Conservation (phyloP, 371 early-diverging fungal species). For the Lichtheimia ornata region DNA sequence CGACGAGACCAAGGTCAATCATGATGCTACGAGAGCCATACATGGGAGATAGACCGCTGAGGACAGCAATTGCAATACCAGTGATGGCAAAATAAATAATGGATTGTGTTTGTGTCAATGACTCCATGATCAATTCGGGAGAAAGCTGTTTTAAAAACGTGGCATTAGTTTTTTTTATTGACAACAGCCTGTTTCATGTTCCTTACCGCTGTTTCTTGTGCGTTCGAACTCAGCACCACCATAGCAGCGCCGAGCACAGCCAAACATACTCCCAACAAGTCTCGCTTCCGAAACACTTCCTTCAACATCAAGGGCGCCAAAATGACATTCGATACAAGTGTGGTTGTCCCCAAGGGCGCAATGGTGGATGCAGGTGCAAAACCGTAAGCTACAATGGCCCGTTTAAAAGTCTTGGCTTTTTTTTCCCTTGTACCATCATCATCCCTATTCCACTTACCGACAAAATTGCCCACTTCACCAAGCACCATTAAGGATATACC, state of each 20-base stretch:
- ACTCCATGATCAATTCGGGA: slow-evolving; percentile 61
- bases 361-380: slow-evolving; percentile 82
- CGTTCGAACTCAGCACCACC: slow-evolving; percentile 68
- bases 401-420: not conserved
- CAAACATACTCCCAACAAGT: slow-evolving; percentile 67
- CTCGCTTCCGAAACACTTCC: slow-evolving; percentile 66
- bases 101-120: slow-evolving; percentile 61
- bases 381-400: slow-evolving; percentile 61
- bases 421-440: too few relatives aligned
- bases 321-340: slow-evolving; percentile 71
- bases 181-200: slow-evolving; percentile 4
- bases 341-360: slow-evolving; percentile 81
- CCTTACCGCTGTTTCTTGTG: slow-evolving; percentile 59
- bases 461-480: slow-evolving; percentile 71
- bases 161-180: not conserved
- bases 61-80: slow-evolving; percentile 31
- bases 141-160: slow-evolving; percentile 45
- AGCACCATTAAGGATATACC: slow-evolving; percentile 75
- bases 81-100: slow-evolving; percentile 62
- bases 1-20: slow-evolving; percentile 72
- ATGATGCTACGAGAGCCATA: slow-evolving; percentile 64
- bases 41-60: slow-evolving; percentile 54
- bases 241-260: slow-evolving; percentile 72
- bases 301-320: slow-evolving; percentile 73
- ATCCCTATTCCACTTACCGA: slow-evolving; percentile 24